These are phyloP conservation scores for Fonsecaea nubica DNA, from an alignment of 2,329 filamentous ascomycete genomes.

Conservation along the genomic window DNA sequence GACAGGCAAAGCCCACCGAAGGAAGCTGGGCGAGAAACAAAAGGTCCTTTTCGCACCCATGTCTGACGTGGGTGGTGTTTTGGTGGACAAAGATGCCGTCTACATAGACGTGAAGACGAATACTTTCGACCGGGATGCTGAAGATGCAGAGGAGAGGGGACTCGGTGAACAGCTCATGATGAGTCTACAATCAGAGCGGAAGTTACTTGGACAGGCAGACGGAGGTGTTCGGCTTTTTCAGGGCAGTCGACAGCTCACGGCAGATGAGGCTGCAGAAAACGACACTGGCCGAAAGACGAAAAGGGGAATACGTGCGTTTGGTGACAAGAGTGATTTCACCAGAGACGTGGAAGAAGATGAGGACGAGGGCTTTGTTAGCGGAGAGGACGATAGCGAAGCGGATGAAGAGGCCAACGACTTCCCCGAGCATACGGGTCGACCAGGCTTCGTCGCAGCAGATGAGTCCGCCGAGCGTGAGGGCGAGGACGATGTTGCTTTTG, in stretches of 20 bases:
- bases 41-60: slow-evolving; percentile 96
- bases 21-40: slow-evolving; percentile 91
- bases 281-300: slow-evolving; percentile 64
- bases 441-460: slow-evolving; percentile 49
- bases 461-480: slow-evolving; percentile 63
- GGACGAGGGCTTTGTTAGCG: slow-evolving; percentile 61
- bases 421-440: slow-evolving; percentile 52
- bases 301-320: slow-evolving; percentile 58
- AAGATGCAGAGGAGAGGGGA: slow-evolving; percentile 74
- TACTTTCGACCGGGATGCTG: slow-evolving; percentile 72
- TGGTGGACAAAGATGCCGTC: slow-evolving; percentile 96
- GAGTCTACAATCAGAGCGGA: slow-evolving; percentile 81
- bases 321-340: slow-evolving; percentile 53
- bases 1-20: slow-evolving; percentile 79
- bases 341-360: slow-evolving; percentile 66
- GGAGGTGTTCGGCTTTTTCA: slow-evolving; percentile 85
- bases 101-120: slow-evolving; percentile 78
- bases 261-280: slow-evolving; percentile 61
- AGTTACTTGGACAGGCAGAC: slow-evolving; percentile 80
- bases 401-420: slow-evolving; percentile 48
- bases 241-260: slow-evolving; percentile 66
- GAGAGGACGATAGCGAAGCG: slow-evolving; percentile 61
- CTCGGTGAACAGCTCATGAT: slow-evolving; percentile 95
- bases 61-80: slow-evolving; percentile 94
- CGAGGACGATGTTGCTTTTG: slow-evolving; percentile 82